Conservation (phyloP, 805 yeast genomes). For the Candida boleticola region DNA sequence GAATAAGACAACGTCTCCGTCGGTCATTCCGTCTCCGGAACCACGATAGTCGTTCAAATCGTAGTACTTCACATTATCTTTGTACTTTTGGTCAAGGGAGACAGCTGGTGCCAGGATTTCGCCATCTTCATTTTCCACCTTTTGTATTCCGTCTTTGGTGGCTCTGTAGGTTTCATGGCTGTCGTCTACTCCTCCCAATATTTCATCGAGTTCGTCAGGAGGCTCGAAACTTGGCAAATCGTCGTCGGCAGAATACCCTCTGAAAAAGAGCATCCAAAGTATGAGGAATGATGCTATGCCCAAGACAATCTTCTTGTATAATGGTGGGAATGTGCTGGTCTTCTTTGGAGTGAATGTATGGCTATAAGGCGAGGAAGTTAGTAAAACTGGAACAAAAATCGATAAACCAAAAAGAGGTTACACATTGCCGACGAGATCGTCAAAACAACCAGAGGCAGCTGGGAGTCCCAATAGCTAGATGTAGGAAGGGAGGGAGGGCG, state of each 20-base stretch:
- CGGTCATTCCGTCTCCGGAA: conserved; percentile 42
- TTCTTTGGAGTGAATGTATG: conserved; percentile 14
- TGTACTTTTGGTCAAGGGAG: conserved; percentile 34
- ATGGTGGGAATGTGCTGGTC: conserved; percentile 5
- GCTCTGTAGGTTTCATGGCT: conserved; percentile 25
- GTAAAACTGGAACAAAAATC: conserved; percentile 1
- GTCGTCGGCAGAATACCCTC: conserved; percentile 2
- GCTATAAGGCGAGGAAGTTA: conserved; percentile 11
- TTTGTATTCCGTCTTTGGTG: conserved; percentile 29
- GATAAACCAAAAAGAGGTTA: not conserved
- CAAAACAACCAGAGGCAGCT: too few species aligned
- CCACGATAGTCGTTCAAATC: conserved; percentile 63
- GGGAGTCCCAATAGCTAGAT: too few species aligned
- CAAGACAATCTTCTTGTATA: conserved; percentile 5
- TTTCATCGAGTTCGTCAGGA: not conserved
- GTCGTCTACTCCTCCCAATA: conserved; percentile 5
- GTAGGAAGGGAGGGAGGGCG: too few species aligned
- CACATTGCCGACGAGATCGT: not conserved
- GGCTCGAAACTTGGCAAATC: not conserved
- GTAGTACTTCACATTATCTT: conserved; percentile 53
- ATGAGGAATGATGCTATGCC: conserved; percentile 8
- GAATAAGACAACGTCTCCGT: conserved; percentile 64
- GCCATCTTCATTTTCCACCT: conserved; percentile 4
- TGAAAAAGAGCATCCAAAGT: conserved; percentile 10
- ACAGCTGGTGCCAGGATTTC: conserved; percentile 7